Base-by-base conservation (phyloP, 2,329 filamentous ascomycete species). In the Calycina herbarum region DNA sequence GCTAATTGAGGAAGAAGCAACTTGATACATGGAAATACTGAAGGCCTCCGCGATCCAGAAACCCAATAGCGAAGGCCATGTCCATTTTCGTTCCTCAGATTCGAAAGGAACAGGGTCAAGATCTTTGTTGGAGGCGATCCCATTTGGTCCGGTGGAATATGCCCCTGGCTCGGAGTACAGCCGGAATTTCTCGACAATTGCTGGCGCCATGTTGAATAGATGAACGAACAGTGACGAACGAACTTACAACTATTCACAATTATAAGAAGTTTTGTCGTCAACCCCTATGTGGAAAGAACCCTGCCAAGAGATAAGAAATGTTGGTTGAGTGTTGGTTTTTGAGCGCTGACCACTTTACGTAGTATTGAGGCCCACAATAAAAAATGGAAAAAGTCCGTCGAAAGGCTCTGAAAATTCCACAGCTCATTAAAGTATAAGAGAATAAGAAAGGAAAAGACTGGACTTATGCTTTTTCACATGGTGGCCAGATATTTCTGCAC, bases 41-140 rank as follows among this genome's bases (percentile, higher is more conserved):
- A 74, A 73, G 10, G 69, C 69, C 62, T 74, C 72, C 20, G 72
- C 71, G 57, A 74, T 68, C 73, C 73, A 73, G 69, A 73, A 74
- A 11, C 66, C 68, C 38, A 70, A 62, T 40, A 70, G 63, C 1
- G 69, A 70, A 38, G 70, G 66, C 70, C 68, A 72, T 29, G 67
- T 71, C 69, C 69, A 71, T 67, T 67, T 72, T 40, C 68, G 59
- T 56, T 72, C 64, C 15, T 70, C 64, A 29, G 68, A 70, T 24
- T 69, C 66, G 51, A 70, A 68, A 10, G 68, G 67, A 5, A 74
- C 69, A 5, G 72, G 72, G 61, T 73, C 71, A 27, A 72, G 69
- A 62, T 72, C 69, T 61, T 66, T 67, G 59, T 71, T 72, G 13
- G 68, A 69, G 24, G 38, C 29, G 7, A 71, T 54, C 20, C 64